A percentile compares a stretch with the other conserved stretches of the same genome.
Evolutionary conservation across 805 yeast genomes (phyloP).

Genomic region (Candida corydali): DNA sequence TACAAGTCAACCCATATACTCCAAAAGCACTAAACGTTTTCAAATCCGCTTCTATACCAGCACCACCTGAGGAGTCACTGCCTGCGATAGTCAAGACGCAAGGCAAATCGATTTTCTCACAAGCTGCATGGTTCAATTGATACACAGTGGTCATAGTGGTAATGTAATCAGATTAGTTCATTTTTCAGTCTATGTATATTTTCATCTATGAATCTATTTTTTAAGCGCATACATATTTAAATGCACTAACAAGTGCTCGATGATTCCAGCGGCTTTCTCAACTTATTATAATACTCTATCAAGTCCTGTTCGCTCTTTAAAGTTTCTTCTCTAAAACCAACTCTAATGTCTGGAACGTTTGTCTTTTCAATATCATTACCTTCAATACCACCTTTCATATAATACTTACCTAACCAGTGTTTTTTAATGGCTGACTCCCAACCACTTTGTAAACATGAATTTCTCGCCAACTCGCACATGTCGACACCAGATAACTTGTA

Average conservation of each 20-base stretch:
- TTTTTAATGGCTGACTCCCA: conserved; percentile 82
- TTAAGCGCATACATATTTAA: conserved; percentile 2
- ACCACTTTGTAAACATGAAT: conserved; percentile 91
- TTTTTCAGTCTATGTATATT: background rate
- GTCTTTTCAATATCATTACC: conserved; percentile 92
- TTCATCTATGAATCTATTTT: background rate
- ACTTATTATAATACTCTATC: conserved; percentile 46
- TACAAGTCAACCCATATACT: conserved; percentile 73
- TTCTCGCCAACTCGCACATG: conserved; percentile 93
- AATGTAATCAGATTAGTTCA: background rate
- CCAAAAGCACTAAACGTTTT: conserved; percentile 74
- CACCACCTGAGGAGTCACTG: conserved; percentile 85
- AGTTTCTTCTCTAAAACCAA: conserved; percentile 81
- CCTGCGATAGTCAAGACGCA: conserved; percentile 52
- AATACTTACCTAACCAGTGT: conserved; percentile 87
- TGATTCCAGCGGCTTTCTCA: conserved; percentile 6
- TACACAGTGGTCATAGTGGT: conserved; percentile 3
- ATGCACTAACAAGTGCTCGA: conserved; percentile 3
- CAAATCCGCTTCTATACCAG: conserved; percentile 87
- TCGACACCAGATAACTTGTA: conserved; percentile 92
- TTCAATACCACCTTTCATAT: conserved; percentile 53
- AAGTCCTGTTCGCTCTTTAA: conserved; percentile 65
- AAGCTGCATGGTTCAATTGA: conserved; percentile 3
- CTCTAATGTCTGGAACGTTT: conserved; percentile 88
- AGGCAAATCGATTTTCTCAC: conserved; percentile 9